phyloP scores from a whole-genome alignment of 164 flowering plant genomes.

The Euptelea pleiosperma region DNA sequence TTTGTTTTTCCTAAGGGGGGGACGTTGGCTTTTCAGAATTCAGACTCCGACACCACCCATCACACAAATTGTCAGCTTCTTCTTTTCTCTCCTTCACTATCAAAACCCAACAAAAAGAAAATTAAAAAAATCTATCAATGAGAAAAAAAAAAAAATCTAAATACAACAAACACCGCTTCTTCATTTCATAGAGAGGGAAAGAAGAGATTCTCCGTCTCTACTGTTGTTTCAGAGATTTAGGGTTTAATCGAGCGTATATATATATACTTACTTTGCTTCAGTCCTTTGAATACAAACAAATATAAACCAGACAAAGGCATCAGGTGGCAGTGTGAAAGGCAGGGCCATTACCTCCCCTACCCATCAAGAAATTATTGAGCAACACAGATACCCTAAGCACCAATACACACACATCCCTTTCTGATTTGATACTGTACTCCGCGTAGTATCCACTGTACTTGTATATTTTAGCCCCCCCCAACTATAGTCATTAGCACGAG shows the following conservation, averaged over 20 bases:
- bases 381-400: slow-evolving; percentile 5
- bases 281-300: slow-evolving; percentile 27
- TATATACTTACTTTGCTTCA: slow-evolving; percentile 4
- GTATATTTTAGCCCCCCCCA: not conserved
- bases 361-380: slow-evolving; percentile 21
- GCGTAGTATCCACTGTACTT: not conserved
- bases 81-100: slow-evolving; percentile 16
- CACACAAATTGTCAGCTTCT: slow-evolving; percentile 29
- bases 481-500: not conserved
- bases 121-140: not conserved
- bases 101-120: slow-evolving; percentile 15
- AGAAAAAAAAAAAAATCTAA: slow-evolving; percentile 4
- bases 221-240: not conserved
- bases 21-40: slow-evolving; percentile 26
- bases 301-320: slow-evolving; percentile 30
- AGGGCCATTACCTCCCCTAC: slow-evolving; percentile 10
- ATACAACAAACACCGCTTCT: slow-evolving; percentile 2
- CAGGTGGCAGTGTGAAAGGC: slow-evolving; percentile 16
- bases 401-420: not conserved
- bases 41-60: slow-evolving; percentile 23
- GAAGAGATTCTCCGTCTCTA: no score
- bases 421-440: not conserved
- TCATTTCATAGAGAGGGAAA: not conserved
- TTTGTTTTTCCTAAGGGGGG: slow-evolving; percentile 14
- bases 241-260: not conserved